Base-by-base conservation (phyloP, 441 rosid genomes). In the Euphorbia celastroides region DNA sequence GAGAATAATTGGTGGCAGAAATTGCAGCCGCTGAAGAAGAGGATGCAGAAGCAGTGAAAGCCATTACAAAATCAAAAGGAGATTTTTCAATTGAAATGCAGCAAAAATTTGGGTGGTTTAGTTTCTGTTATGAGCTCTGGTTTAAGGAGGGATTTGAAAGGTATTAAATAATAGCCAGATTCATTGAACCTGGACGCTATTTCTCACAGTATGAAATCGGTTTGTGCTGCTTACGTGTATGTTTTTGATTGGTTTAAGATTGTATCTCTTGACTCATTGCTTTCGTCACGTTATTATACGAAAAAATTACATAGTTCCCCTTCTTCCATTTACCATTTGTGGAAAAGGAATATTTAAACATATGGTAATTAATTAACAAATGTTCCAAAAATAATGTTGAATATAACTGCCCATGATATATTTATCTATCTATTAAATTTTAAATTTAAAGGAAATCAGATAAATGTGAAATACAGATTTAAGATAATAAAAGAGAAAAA, bases 111-210 rank as follows among this genome's bases (percentile, higher is more conserved):
- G 54, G 23, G 5, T 8, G 12, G 14, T n/a, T 14, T 12, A 16
- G 0, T 48, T 3, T n/a, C 28, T 17, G 65, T 28, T 20, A 51
- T 51, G 56, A 19, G 25, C 10, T 23, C 30, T 52, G 51, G 26
- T 25, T 5, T 10, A 12, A 22, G 31, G 66, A 8, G 17, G 22
- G 20, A 10, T 7, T 22, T 10, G 25, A 27, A 23, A 7, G 25
- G 25, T 3, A 44, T 74, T 82, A 76, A 80, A 83, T 81, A 78
- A 68, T 31, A 26, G 52, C 60, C 27, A 5, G 87, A 70, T 82
- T 75, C 90, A 77, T 66, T 82, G 98, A 88, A 89, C 82, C 86
- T 84, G 80, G 98, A 85, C 89, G 63, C 36, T 12, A 64, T 77
- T 73, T 16, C 23, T 14, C 46, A 1, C 38, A 1, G 34, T 28